Evolutionary conservation across 257 asterid genomes (phyloP), one percentile per base, ranked within the genome.

Genomic region (Agastache rugosa): DNA sequence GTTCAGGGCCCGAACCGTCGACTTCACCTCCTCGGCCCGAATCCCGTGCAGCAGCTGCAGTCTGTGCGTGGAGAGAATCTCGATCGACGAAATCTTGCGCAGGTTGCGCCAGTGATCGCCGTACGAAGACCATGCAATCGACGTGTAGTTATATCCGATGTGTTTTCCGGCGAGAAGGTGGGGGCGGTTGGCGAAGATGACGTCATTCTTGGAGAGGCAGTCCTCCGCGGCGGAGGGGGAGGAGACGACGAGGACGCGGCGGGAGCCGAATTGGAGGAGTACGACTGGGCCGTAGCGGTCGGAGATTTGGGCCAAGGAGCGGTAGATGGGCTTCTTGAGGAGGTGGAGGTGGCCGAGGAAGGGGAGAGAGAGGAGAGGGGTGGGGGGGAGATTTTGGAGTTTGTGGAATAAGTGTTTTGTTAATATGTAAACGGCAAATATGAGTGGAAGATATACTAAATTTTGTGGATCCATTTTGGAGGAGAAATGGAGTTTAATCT

Each of bases 101-200:
- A 89, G 79, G 69, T 87, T 91, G 10, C 92, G 76, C 96, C 95
- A 91, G 66, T 84, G 93, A 44, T 84, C 88, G 10, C 91, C 89
- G 66, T 88, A 88, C 3, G 93, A 67, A 1, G 85, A 8, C 89
- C 90, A 85, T 7, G 68, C 86, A 5, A 91, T 5, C 15, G 91
- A 79, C 0, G 91, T 91, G 75, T 79, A 84, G 47, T 84, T 80
- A 73, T 71, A 78, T n/a, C 95, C 95, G 0, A 88, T 3, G 27
- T 90, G 63, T 47, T 87, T 84, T 2, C 90, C 94, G 11, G 88
- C 84, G 56, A 85, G 75, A 16, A 84, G 42, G 41, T 29, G 72
- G 7, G 93, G 96, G 23, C 96, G 90, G 80, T 88, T 88, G 2
- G 93, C 93, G 68, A 90, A 85, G 56, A 72, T 48, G 35, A 90